These are phyloP conservation scores for Trypanosoma conorhini DNA, from an alignment of 208 protist genomes.

Conservation along the genomic window DNA sequence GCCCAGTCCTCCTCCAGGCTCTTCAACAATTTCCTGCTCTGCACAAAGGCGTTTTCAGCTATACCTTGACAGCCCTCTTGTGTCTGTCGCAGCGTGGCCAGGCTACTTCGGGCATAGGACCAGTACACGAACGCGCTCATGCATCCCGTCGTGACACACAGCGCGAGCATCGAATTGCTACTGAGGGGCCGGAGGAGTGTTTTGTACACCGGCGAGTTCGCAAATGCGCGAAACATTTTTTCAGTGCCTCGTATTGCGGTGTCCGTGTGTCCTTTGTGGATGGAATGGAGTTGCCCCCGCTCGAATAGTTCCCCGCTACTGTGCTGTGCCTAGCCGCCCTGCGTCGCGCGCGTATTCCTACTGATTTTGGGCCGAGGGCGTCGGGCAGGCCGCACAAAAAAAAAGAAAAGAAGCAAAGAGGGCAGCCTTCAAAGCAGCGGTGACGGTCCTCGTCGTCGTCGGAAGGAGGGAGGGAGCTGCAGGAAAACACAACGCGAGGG, in stretches of 20 bases:
- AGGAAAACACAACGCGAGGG: background rate
- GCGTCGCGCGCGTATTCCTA: background rate
- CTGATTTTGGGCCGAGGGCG: background rate
- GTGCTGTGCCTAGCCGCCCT: background rate
- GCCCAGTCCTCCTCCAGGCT: conserved; percentile 63
- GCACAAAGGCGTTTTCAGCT: conserved; percentile 49
- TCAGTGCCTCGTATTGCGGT: background rate
- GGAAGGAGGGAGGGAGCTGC: background rate
- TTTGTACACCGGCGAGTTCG: conserved; percentile 43
- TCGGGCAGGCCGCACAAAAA: background rate
- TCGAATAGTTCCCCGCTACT: background rate
- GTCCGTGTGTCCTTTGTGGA: background rate
- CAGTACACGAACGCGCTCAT: conserved; percentile 67
- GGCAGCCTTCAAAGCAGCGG: background rate
- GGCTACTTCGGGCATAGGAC: conserved; percentile 68
- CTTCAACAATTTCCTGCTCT: conserved; percentile 75
- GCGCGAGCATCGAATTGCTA: conserved; percentile 48
- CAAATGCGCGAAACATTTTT: conserved; percentile 9
- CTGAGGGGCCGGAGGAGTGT: conserved; percentile 48
- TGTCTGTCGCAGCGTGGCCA: conserved; percentile 42
- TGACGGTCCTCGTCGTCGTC: background rate
- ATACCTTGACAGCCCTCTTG: conserved; percentile 58
- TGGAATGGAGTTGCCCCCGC: too few relatives aligned
- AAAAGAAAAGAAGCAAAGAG: background rate
- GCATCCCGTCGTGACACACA: conserved; percentile 51